These are phyloP conservation scores for Coriolopsis trogii DNA, from an alignment of 1,284 basidiomycete species.

Conservation along the genomic window DNA sequence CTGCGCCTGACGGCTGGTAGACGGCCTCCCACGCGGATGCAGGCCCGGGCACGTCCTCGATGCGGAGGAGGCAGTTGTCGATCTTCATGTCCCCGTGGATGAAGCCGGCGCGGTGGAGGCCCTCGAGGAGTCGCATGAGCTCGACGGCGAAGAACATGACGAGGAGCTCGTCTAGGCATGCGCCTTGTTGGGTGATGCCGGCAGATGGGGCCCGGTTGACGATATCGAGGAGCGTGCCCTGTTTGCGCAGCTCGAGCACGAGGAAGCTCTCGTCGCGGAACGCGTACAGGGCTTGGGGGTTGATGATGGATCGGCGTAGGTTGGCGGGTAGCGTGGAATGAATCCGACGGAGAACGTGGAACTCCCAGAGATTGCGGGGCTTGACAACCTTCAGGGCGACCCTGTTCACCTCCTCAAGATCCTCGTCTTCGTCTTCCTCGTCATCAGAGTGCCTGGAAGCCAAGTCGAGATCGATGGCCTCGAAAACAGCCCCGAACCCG, in stretches of 20 bases:
- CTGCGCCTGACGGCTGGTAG: slow-evolving; percentile 77
- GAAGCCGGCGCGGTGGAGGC: slow-evolving; percentile 80
- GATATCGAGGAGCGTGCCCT: slow-evolving; percentile 92
- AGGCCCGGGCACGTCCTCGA: slow-evolving; percentile 81
- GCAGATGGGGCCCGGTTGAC: slow-evolving; percentile 83
- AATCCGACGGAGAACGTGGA: slow-evolving; percentile 82
- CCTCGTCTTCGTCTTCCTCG: slow-evolving; percentile 57
- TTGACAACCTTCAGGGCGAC: slow-evolving; percentile 94
- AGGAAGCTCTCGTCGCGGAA: slow-evolving; percentile 92
- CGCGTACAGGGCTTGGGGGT: slow-evolving; percentile 76
- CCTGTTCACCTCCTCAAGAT: slow-evolving; percentile 61
- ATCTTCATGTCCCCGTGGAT: slow-evolving; percentile 99
- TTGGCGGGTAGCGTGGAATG: slow-evolving; percentile 63
- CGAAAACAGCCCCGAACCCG: slow-evolving; percentile 94
- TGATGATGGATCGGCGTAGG: slow-evolving; percentile 69
- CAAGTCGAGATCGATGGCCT: slow-evolving; percentile 65
- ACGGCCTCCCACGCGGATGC: slow-evolving; percentile 70
- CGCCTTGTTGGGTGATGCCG: slow-evolving; percentile 76
- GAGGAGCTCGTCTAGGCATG: slow-evolving; percentile 89
- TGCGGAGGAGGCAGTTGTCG: slow-evolving; percentile 94
- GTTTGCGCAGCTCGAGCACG: slow-evolving; percentile 85
- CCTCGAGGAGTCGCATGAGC: slow-evolving; percentile 83
- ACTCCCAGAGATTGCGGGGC: slow-evolving; percentile 93
- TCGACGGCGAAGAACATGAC: slow-evolving; percentile 97
- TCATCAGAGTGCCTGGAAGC: slow-evolving; percentile 23